Percentiles rank a stretch among this genome's conserved stretches.
Evolutionary conservation across 371 early-diverging fungal species (phyloP).

Genomic region (Dichotomocladium elegans): DNA sequence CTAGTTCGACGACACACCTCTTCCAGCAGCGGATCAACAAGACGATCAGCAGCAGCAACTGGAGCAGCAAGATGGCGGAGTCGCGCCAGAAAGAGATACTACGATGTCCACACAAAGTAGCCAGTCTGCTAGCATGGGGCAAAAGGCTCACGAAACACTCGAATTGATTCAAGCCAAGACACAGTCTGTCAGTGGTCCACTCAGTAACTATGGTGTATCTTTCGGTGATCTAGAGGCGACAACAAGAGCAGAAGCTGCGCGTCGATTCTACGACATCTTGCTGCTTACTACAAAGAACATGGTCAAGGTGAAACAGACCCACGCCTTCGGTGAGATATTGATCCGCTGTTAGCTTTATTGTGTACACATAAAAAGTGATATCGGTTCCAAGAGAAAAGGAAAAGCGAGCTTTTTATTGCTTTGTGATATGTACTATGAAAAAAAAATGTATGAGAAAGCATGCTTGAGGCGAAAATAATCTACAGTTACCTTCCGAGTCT

Average conservation of each 20-base stretch:
- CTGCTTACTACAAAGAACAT: slow-evolving; percentile 85
- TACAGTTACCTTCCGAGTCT: slow-evolving; percentile 23
- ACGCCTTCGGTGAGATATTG: slow-evolving; percentile 80
- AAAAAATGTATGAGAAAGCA: not conserved
- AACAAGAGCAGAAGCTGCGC: slow-evolving; percentile 66
- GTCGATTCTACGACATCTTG: slow-evolving; percentile 88
- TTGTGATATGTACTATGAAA: slow-evolving; percentile 1
- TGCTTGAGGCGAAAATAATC: too few species aligned
- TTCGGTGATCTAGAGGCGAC: slow-evolving; percentile 29
- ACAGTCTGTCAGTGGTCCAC: slow-evolving; percentile 2
- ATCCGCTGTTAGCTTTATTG: slow-evolving; percentile 33
- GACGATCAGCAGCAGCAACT: not conserved
- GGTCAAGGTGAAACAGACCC: slow-evolving; percentile 77
- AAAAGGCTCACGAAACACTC: slow-evolving; percentile 23
- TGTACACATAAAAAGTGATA: too few species aligned
- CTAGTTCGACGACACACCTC: not conserved
- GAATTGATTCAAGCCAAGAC: slow-evolving; percentile 15
- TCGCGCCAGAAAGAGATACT: not conserved
- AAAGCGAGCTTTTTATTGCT: not conserved
- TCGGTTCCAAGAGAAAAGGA: too few species aligned
- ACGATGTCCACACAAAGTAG: slow-evolving; percentile 9
- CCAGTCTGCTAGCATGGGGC: slow-evolving; percentile 19
- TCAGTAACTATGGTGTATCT: too few species aligned
- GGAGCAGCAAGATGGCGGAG: not conserved
- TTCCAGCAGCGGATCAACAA: slow-evolving; percentile 1